Evolutionary conservation across 208 protist species (phyloP).

Genomic region (Acanthamoeba polyphaga): DNA sequence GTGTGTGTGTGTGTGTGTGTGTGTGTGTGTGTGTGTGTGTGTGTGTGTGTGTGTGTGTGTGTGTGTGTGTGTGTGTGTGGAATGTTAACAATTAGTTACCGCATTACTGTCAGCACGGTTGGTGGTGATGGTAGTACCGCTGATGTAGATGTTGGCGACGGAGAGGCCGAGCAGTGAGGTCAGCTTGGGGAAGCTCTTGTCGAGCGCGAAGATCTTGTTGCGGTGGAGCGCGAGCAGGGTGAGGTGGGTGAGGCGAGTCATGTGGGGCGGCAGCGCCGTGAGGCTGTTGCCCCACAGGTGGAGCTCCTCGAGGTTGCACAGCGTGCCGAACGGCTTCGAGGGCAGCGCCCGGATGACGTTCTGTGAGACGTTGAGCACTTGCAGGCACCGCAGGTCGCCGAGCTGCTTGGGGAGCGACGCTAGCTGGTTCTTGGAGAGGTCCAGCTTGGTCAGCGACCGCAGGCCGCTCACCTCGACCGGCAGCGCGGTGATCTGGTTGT

Average conservation of each 20-base stretch:
- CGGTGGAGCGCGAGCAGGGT: slow-evolving; percentile 28
- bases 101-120: neutral
- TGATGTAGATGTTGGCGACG: slow-evolving; percentile 62
- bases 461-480: slow-evolving; percentile 1
- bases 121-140: neutral
- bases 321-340: slow-evolving; percentile 8
- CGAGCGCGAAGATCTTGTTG: slow-evolving; percentile 37
- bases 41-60: neutral
- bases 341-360: slow-evolving; percentile 8
- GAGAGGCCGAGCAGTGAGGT: slow-evolving; percentile 31
- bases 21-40: too few species aligned
- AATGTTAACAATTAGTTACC: neutral
- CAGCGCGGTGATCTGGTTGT: slow-evolving; percentile 21
- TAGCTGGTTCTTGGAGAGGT: slow-evolving; percentile 64
- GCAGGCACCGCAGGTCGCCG: slow-evolving; percentile 30
- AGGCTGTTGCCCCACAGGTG: slow-evolving; percentile 54
- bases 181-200: slow-evolving; percentile 31
- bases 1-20: too few species aligned
- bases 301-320: slow-evolving; percentile 42
- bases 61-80: neutral
- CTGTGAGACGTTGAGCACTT: slow-evolving; percentile 39
- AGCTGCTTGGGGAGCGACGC: slow-evolving; percentile 44
- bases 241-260: neutral
- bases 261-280: slow-evolving; percentile 9
- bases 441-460: slow-evolving; percentile 52